A percentile compares a stretch with the other conserved stretches of the same genome.
Conservation (phyloP, 2,329 filamentous ascomycete species). For the Sclerotinia nivalis region DNA sequence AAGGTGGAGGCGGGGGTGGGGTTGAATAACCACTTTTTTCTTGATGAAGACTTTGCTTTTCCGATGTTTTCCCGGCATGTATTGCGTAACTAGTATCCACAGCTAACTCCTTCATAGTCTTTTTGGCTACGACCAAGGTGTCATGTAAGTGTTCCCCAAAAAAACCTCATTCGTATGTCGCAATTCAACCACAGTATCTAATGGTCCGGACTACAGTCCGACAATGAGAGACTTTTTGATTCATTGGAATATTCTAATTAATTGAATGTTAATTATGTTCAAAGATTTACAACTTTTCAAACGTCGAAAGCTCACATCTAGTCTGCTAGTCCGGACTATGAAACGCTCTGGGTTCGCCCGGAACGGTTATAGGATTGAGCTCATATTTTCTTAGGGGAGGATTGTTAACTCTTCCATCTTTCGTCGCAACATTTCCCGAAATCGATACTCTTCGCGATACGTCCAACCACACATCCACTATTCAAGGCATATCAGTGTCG, state of each 20-base stretch:
- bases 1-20: constrained; percentile 1
- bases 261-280: too few relatives aligned
- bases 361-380: background rate
- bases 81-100: background rate
- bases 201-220: too few relatives aligned
- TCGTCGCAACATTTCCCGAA: constrained; percentile 22
- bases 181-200: background rate
- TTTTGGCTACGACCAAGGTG: constrained; percentile 50
- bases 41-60: background rate
- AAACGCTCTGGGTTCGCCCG: background rate
- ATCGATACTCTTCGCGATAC: constrained; percentile 25
- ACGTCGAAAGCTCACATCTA: background rate
- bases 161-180: background rate
- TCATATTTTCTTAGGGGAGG: constrained; percentile 48
- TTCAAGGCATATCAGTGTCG: constrained; percentile 21
- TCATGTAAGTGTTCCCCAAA: constrained; percentile 1
- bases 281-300: background rate
- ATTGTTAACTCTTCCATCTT: constrained; percentile 44
- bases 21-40: background rate
- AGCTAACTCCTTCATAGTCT: constrained; percentile 32
- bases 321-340: too few relatives aligned
- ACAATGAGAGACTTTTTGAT: too few relatives aligned
- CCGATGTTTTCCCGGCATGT: constrained; percentile 14
- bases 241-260: too few relatives aligned
- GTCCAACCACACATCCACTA: constrained; percentile 17